Conservation (phyloP, 176 grass and related monocot species). For the Calamus simplicifolius region DNA sequence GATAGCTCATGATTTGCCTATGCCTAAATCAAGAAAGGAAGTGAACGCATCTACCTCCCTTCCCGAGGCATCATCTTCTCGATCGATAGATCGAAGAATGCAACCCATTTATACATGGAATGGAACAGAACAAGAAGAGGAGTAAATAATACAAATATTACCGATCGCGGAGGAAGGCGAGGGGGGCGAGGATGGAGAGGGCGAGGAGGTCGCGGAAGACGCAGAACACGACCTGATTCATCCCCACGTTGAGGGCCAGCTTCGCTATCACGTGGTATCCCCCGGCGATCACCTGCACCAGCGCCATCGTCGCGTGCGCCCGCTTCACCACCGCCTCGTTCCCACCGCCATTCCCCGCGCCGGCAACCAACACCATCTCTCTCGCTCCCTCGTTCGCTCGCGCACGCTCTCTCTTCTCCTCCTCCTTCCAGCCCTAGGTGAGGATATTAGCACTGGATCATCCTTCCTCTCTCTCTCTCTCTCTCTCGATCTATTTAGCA, state of each 20-base stretch:
- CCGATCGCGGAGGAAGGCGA: slow-evolving; percentile 49
- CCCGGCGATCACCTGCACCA: slow-evolving; percentile 43
- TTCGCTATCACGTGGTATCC: slow-evolving; percentile 86
- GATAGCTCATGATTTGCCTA: too few species aligned
- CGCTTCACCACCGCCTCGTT: slow-evolving; percentile 19
- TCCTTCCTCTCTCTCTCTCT: too few species aligned
- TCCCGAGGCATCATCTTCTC: too few species aligned
- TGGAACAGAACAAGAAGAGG: background rate
- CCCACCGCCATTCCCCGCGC: slow-evolving; percentile 14
- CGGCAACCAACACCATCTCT: slow-evolving; percentile 16
- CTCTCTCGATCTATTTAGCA: too few species aligned
- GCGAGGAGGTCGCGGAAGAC: slow-evolving; percentile 72
- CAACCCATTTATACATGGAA: too few species aligned
- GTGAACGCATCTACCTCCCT: too few species aligned
- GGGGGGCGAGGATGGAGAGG: slow-evolving; percentile 49
- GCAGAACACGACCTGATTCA: slow-evolving; percentile 81
- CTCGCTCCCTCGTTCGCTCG: background rate
- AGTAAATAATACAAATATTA: background rate
- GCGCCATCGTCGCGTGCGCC: slow-evolving; percentile 60
- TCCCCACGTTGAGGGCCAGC: slow-evolving; percentile 66
- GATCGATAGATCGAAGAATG: too few species aligned
- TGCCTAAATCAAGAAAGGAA: too few species aligned
- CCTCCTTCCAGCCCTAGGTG: too few species aligned
- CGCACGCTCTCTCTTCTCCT: too few species aligned
- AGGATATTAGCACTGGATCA: too few species aligned